Conservation (phyloP, 164 flowering plant species). For the Akebia trifoliata region DNA sequence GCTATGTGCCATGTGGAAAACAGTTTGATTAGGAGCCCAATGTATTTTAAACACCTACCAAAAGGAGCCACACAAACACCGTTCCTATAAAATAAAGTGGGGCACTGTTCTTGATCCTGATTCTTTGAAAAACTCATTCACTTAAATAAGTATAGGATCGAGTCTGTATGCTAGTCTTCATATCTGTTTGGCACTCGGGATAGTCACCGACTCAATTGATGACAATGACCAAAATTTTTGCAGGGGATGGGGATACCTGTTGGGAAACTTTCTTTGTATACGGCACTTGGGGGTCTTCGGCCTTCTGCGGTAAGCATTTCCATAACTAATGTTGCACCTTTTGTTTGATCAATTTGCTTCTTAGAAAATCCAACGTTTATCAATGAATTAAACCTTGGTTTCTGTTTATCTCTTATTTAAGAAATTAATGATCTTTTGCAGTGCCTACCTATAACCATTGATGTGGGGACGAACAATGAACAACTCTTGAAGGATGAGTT, state of each 20-base stretch:
- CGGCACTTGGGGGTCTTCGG: slow-evolving; percentile 86
- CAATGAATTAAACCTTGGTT: background rate
- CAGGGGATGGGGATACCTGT: slow-evolving; percentile 98
- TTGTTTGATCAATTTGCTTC: background rate
- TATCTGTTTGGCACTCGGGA: background rate
- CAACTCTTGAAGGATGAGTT: slow-evolving; percentile 65
- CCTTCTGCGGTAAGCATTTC: slow-evolving; percentile 68
- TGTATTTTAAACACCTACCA: too few relatives aligned
- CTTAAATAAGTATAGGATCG: background rate
- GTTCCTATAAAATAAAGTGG: too few relatives aligned
- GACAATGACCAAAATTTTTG: slow-evolving; percentile 14
- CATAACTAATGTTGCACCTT: background rate
- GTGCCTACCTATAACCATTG: slow-evolving; percentile 87
- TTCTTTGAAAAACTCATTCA: too few relatives aligned
- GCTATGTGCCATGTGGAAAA: too few relatives aligned
- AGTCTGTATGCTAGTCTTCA: background rate
- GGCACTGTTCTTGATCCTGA: too few relatives aligned
- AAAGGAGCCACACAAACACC: too few relatives aligned
- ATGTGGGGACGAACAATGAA: slow-evolving; percentile 88
- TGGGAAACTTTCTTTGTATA: slow-evolving; percentile 70
- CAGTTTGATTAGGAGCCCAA: too few relatives aligned
- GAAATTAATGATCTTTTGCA: slow-evolving; percentile 15
- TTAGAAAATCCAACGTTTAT: background rate
- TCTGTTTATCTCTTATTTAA: background rate
- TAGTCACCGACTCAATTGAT: background rate